Evolutionary conservation across 2,329 filamentous ascomycete genomes (phyloP).

Genomic region (Cercospora brassicicola): DNA sequence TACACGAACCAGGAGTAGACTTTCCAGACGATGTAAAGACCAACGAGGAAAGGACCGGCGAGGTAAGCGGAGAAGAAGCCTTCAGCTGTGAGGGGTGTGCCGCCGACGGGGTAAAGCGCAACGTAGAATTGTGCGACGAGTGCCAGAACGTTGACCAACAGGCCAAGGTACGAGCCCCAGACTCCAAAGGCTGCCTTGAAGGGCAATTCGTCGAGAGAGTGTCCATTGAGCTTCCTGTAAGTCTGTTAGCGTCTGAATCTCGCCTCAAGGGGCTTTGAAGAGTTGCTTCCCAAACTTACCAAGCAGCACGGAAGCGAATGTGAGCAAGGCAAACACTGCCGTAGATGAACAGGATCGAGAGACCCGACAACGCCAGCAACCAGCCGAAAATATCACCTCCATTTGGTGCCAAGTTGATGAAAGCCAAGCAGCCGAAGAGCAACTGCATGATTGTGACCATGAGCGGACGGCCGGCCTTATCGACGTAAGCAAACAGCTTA

Average conservation of each 20-base stretch:
- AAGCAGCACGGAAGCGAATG: conserved; percentile 81
- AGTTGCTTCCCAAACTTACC: conserved; percentile 17
- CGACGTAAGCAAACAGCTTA: conserved; percentile 74
- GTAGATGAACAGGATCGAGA: conserved; percentile 76
- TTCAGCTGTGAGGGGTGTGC: conserved; percentile 21
- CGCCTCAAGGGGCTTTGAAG: neutral
- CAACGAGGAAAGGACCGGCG: conserved; percentile 35
- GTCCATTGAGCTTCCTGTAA: conserved; percentile 60
- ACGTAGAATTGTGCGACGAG: conserved; percentile 47
- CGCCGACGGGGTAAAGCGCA: conserved; percentile 31
- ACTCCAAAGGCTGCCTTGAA: conserved; percentile 46
- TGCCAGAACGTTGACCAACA: conserved; percentile 43
- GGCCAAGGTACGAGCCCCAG: conserved; percentile 44
- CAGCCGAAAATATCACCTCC: conserved; percentile 69
- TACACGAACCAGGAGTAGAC: conserved; percentile 31
- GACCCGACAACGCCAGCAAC: conserved; percentile 71
- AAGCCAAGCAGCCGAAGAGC: conserved; percentile 69
- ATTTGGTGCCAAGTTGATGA: conserved; percentile 63
- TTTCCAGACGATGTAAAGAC: conserved; percentile 36
- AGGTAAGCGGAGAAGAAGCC: conserved; percentile 37
- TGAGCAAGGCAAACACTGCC: conserved; percentile 80
- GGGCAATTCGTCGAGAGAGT: conserved; percentile 47
- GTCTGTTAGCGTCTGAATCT: conserved; percentile 1
- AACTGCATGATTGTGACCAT: conserved; percentile 68
- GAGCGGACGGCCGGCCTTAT: conserved; percentile 77